Conservation (phyloP, 768 basidiomycete species). For the Boletus bicolor region DNA sequence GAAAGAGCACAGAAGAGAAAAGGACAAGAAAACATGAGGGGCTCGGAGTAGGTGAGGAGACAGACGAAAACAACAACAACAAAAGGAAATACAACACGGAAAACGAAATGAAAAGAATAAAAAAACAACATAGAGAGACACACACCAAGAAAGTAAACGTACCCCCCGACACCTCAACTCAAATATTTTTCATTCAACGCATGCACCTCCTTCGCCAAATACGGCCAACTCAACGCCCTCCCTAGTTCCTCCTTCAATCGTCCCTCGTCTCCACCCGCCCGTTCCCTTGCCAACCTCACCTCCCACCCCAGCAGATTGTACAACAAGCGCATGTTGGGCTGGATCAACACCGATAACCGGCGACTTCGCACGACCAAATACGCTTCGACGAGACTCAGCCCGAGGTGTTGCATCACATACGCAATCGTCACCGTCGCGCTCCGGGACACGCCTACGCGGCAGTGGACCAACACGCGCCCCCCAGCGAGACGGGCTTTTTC, state of each 20-base stretch:
- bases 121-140: background rate
- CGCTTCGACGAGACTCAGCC: slow-evolving; percentile 84
- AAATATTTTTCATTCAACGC: slow-evolving; percentile 83
- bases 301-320: slow-evolving; percentile 97
- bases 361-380: slow-evolving; percentile 91
- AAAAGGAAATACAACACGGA: background rate
- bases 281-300: slow-evolving; percentile 79
- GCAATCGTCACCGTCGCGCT: slow-evolving; percentile 96
- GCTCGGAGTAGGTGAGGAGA: too few relatives aligned
- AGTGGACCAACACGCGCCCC: slow-evolving; percentile 92
- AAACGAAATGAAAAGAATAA: background rate
- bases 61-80: background rate
- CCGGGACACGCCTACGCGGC: slow-evolving; percentile 97
- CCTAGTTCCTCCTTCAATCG: slow-evolving; percentile 57
- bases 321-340: slow-evolving; percentile 94
- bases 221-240: slow-evolving; percentile 78
- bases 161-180: slow-evolving; percentile 28
- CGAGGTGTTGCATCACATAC: slow-evolving; percentile 93
- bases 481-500: slow-evolving; percentile 78
- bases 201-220: slow-evolving; percentile 81
- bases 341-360: slow-evolving; percentile 84
- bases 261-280: slow-evolving; percentile 51
- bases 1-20: background rate
- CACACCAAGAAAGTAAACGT: background rate
- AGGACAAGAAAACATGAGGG: background rate